Base-by-base conservation (phyloP, 192 early-diverging fungal species). In the Coemansia sp. region DNA sequence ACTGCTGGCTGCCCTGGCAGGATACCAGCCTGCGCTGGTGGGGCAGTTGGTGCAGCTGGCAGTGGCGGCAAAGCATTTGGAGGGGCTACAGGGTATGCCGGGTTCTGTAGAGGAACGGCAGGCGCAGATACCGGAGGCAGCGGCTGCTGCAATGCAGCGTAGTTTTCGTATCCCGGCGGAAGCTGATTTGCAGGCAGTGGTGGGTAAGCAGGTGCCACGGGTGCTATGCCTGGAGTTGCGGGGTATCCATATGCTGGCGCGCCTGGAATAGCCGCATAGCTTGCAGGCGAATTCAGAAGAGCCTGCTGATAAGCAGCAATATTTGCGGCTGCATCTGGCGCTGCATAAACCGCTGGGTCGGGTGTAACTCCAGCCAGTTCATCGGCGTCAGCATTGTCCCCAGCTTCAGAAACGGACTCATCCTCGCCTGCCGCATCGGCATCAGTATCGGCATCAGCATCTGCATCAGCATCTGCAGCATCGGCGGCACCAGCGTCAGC, bases 231-330 rank as follows among this genome's bases (percentile, higher is more conserved):
- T 38, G 35, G 35, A 14, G 35, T 38, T 38, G 14, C 35, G 11
- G 35, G 5, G n/a, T 38, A 38, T 38, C 35, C 35, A 38, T 38
- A 16, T 2, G 35, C 35, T 1, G 14, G 3, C 12, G 14, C 35
- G 35, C 35, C 5, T 38, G 35, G n/a, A 38, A 38, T 11, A 4
- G 35, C 14, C 12, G 35, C 35, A 38, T 28, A 50, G 24, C 14
- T 16, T 16, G 48, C 25, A 28, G 48, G 8, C n/a, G 21, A 12
- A 4, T 38, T 16, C n/a, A 16, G 35, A 16, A 38, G 35, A 38
- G n/a, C 3, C 32, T 54, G 25, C 16, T 58, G 43, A 28, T 43
- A 43, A 47, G 44, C 56, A 57, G n/a, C 30, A 14, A 30, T 31
- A 7, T 29, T 12, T 19, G 11, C 21, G 8, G 57, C 25, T 19